Conservation (phyloP, 2,329 filamentous ascomycete genomes). For the Neonectria magnoliae region DNA sequence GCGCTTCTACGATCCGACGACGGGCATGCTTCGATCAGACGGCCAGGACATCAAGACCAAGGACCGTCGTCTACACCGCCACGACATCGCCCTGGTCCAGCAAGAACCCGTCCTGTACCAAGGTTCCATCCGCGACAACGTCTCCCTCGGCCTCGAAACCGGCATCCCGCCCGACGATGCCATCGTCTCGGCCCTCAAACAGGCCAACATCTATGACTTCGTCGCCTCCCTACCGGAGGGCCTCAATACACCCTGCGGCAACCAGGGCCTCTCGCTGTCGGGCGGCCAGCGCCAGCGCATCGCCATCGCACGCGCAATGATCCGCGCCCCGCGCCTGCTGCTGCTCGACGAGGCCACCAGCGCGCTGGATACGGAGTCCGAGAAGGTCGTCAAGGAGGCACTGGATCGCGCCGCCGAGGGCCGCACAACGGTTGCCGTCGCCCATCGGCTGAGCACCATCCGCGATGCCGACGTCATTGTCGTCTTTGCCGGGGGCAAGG, state of each 20-base stretch:
- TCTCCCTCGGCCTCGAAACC: conserved; percentile 57
- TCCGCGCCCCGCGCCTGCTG: conserved; percentile 72
- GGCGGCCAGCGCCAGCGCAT: conserved; percentile 79
- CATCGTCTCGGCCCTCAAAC: conserved; percentile 60
- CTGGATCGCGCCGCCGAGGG: conserved; percentile 58
- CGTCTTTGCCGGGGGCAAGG: conserved; percentile 59
- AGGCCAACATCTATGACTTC: conserved; percentile 67
- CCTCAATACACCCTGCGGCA: conserved; percentile 71
- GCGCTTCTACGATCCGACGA: conserved; percentile 54
- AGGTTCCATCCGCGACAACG: conserved; percentile 65
- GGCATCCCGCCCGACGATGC: conserved; percentile 47
- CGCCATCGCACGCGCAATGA: conserved; percentile 76
- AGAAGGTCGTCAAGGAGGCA: conserved; percentile 71
- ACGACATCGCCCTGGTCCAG: conserved; percentile 52
- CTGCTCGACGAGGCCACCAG: conserved; percentile 79
- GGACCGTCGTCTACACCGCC: conserved; percentile 47
- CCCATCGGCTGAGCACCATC: conserved; percentile 65
- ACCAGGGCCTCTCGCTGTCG: conserved; percentile 74
- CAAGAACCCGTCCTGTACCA: conserved; percentile 56
- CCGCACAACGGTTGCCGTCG: conserved; percentile 70
- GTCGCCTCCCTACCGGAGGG: conserved; percentile 66
- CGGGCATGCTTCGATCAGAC: conserved; percentile 45
- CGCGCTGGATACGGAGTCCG: conserved; percentile 71
- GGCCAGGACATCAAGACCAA: conserved; percentile 43
- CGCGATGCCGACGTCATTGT: conserved; percentile 72